Evolutionary conservation across 106 monocot genomes (phyloP).

Genomic region (Gastrodia elata): DNA sequence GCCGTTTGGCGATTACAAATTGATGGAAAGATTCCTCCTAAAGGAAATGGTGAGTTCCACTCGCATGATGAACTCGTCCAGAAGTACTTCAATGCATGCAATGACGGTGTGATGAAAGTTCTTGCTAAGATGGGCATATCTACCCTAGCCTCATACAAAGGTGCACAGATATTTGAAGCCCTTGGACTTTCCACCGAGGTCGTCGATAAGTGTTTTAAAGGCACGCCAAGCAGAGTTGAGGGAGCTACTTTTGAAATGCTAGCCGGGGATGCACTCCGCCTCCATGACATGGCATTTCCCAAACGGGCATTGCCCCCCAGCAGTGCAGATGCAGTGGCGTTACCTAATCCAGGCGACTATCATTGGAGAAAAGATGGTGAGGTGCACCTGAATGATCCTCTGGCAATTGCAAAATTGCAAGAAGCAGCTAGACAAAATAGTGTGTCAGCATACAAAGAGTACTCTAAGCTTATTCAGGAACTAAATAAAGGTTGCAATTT

Average conservation of each 20-base stretch:
- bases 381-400: conserved; percentile 96
- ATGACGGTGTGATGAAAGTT: conserved; percentile 99
- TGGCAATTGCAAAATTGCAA: conserved; percentile 95
- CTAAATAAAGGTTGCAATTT: conserved; percentile 89
- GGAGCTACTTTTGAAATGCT: conserved; percentile 98
- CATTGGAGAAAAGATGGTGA: conserved; percentile 99
- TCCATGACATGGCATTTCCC: conserved; percentile 91
- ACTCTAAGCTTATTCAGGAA: conserved; percentile 76
- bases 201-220: conserved; percentile 81
- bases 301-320: conserved; percentile 59
- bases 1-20: conserved; percentile 82
- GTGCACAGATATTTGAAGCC: conserved; percentile 98
- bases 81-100: conserved; percentile 88
- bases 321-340: conserved; percentile 72
- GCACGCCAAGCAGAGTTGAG: conserved; percentile 93
- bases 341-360: conserved; percentile 96
- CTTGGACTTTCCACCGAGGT: conserved; percentile 94
- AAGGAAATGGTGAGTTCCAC: conserved; percentile 46
- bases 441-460: conserved; percentile 90
- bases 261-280: conserved; percentile 66
- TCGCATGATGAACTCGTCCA: conserved; percentile 65
- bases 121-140: conserved; percentile 99
- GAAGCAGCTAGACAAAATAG: conserved; percentile 92
- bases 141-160: conserved; percentile 96
- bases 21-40: conserved; percentile 89